Evolutionary conservation across 225 moss, liverwort and hornwort species (phyloP), one percentile per base, ranked within the genome.

Genomic region (Neckera pumila): DNA sequence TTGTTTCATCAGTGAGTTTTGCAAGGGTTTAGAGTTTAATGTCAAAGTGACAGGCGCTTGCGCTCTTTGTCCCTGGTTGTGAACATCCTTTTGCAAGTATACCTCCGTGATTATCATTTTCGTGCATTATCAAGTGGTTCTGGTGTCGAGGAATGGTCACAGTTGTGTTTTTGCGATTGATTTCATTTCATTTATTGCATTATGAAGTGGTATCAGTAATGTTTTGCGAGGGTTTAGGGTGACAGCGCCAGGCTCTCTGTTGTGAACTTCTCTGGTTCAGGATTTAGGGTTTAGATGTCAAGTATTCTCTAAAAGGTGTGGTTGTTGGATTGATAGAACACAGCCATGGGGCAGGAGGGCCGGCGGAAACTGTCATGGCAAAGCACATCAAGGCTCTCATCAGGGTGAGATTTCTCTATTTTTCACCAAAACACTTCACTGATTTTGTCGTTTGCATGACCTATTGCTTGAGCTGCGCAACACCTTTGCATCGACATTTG

Each of bases 361-460:
- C 74, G 14, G 86, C 71, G 77, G 92, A 94, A 90, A 94, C 96
- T 57, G 84, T 91, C 66, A 95, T 97, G 93, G 90, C 91, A 59
- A 97, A 96, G 86, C 97, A 99, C 67, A 91, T 99, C 80, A 93
- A 95, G 88, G 92, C 96, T 84, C 87, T 99, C 64, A 96, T 99
- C 74, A 92, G 87, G 91, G 96, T 97, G 82, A 92, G 84, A 57
- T 53, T 21, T 56, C 7, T 57, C 15, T 43, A 10, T 17, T 47
- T 61, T 65, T 26, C 61, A n/a, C 66, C 36, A 27, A 30, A 33
- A 33, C 25, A 23, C 28, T 58, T 38, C n/a, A 12, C 20, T 80
- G 47, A 33, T 40, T n/a, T 12, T 88, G 27, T 81, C 85, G 21
- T 31, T 42, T 85, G 56, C 71, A 63, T 57, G 63, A 14, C 14